Evolutionary conservation across 2,329 filamentous ascomycete genomes (phyloP).

Genomic region (Coniochaeta sp.): DNA sequence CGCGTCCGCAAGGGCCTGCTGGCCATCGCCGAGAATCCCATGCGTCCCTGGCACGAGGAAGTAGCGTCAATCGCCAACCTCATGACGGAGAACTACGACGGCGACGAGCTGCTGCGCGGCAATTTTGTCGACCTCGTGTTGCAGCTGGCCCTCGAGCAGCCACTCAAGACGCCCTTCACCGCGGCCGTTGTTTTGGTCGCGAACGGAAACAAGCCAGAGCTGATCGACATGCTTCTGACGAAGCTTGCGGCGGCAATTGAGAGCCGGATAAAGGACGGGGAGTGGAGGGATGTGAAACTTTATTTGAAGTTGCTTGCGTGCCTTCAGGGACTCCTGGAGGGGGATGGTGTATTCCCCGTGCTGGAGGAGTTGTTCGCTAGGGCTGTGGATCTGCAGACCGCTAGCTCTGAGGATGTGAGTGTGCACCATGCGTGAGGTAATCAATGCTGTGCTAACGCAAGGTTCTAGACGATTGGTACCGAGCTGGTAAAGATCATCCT

Average conservation of each 20-base stretch:
- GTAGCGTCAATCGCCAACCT: slow-evolving; percentile 67
- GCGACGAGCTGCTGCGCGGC: slow-evolving; percentile 68
- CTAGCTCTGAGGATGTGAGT: slow-evolving; percentile 84
- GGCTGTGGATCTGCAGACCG: slow-evolving; percentile 88
- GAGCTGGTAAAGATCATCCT: slow-evolving; percentile 97
- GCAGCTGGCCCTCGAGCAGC: slow-evolving; percentile 81
- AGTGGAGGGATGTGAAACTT: slow-evolving; percentile 90
- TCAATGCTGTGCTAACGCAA: neutral
- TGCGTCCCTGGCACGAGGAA: slow-evolving; percentile 74
- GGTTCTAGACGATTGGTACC: slow-evolving; percentile 55
- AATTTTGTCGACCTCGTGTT: slow-evolving; percentile 68
- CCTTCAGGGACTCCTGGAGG: slow-evolving; percentile 71
- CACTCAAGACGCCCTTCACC: slow-evolving; percentile 94
- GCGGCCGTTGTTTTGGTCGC: slow-evolving; percentile 74
- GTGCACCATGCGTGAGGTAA: neutral
- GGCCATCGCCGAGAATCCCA: slow-evolving; percentile 72
- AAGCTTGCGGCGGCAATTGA: slow-evolving; percentile 57
- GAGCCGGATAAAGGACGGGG: slow-evolving; percentile 59
- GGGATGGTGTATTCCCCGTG: slow-evolving; percentile 77
- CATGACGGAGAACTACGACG: slow-evolving; percentile 77
- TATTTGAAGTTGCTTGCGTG: slow-evolving; percentile 84
- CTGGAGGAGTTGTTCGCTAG: slow-evolving; percentile 85
- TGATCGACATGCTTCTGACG: slow-evolving; percentile 63
- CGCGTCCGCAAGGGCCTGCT: slow-evolving; percentile 74
- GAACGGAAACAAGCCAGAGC: slow-evolving; percentile 70